Conservation (phyloP, 148 eudicot genomes). For the Rhododendron molle region DNA sequence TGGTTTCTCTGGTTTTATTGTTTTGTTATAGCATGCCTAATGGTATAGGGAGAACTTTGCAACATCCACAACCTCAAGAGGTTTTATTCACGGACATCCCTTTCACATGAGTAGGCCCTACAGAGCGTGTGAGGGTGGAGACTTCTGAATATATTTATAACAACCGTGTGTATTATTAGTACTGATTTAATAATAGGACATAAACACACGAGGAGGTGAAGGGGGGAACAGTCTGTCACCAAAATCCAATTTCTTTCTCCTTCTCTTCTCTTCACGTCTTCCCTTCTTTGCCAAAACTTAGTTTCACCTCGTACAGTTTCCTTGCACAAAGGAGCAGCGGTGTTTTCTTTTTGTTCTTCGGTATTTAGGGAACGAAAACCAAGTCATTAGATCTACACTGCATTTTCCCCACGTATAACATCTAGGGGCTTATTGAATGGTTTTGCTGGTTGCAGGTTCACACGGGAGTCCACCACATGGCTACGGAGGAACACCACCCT, state of each 20-base stretch:
- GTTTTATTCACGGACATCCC: neutral
- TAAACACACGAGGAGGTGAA: neutral
- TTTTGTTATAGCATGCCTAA: neutral
- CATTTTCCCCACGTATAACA: neutral
- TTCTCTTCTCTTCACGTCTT: neutral
- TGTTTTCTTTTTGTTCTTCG: neutral
- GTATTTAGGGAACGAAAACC: neutral
- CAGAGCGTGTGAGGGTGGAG: neutral
- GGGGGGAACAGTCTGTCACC: neutral
- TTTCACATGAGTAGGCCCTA: neutral
- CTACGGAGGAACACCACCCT: conserved; percentile 8
- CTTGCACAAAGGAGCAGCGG: too few relatives aligned
- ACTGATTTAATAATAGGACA: neutral
- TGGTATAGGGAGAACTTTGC: neutral
- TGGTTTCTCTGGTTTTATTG: neutral
- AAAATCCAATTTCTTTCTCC: neutral
- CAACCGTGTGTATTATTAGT: neutral
- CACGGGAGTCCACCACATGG: conserved; percentile 21
- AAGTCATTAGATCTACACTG: neutral
- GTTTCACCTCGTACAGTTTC: neutral
- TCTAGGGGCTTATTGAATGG: neutral
- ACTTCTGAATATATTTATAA: neutral
- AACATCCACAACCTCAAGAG: neutral
- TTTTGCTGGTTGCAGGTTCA: conserved; percentile 18
- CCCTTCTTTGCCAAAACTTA: neutral